Percentiles rank a stretch among this genome's conserved stretches.
Conservation (phyloP, 257 asterid species). For the Scutellaria barbata region DNA sequence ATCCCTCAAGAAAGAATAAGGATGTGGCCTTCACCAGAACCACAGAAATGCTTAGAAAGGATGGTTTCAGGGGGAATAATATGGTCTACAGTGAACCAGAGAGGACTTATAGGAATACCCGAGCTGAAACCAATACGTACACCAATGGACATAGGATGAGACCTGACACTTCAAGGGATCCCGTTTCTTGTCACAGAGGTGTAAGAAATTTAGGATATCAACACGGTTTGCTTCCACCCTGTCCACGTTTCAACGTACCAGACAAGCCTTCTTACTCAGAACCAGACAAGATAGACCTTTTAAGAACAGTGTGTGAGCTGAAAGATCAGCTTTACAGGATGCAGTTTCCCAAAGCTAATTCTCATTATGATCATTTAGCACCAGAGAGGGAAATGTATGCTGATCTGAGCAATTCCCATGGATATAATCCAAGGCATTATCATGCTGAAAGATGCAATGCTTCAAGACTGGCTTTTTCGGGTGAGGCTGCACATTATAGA, state of each 20-base stretch:
- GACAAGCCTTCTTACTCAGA: constrained; percentile 48
- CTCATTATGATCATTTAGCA: constrained; percentile 40
- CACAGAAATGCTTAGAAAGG: constrained; percentile 35
- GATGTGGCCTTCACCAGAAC: constrained; percentile 33
- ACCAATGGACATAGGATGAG: constrained; percentile 39
- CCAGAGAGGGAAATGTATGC: constrained; percentile 45
- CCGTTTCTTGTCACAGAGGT: constrained; percentile 42
- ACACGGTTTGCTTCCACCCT: constrained; percentile 41
- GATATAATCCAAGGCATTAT: constrained; percentile 37
- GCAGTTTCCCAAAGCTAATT: constrained; percentile 40
- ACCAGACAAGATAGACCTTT: constrained; percentile 62
- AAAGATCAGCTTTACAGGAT: constrained; percentile 71
- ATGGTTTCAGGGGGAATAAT: constrained; percentile 37
- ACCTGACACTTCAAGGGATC: constrained; percentile 34
- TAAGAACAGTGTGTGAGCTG: constrained; percentile 75
- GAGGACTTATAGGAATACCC: constrained; percentile 36
- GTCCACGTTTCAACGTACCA: constrained; percentile 45
- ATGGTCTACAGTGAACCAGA: constrained; percentile 40
- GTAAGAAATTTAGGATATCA: constrained; percentile 39
- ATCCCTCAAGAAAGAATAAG: constrained; percentile 44
- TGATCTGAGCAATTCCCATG: constrained; percentile 37
- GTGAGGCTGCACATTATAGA: constrained; percentile 57
- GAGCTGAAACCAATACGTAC: constrained; percentile 39
- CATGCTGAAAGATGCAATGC: constrained; percentile 41
- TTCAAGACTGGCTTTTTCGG: constrained; percentile 63